Conservation (phyloP, 2,329 filamentous ascomycete genomes). For the Arthroderma uncinatum region DNA sequence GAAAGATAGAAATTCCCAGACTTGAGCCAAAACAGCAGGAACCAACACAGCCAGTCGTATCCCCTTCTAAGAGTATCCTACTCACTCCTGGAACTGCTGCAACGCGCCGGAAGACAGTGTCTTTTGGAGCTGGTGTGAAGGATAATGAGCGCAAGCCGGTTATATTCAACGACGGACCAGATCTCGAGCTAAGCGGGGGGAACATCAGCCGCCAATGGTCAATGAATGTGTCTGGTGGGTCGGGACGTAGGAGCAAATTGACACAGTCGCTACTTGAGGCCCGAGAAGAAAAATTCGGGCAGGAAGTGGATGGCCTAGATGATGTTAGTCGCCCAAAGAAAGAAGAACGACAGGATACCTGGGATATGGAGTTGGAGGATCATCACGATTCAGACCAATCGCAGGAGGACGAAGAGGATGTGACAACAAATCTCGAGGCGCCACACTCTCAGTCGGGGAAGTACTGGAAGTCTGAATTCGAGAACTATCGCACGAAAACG, state of each 20-base stretch:
- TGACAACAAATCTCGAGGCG: slow-evolving; percentile 43
- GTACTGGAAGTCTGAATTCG: slow-evolving; percentile 53
- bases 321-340: slow-evolving; percentile 17
- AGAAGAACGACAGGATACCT: slow-evolving; percentile 13
- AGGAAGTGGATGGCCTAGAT: slow-evolving; percentile 19
- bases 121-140: slow-evolving; percentile 47
- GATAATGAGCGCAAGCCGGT: slow-evolving; percentile 45
- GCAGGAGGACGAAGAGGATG: slow-evolving; percentile 26
- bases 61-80: slow-evolving; percentile 53
- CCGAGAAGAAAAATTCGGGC: slow-evolving; percentile 20
- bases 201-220: slow-evolving; percentile 32
- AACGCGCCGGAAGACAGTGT: slow-evolving; percentile 49
- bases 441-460: slow-evolving; percentile 48
- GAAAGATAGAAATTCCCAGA: slow-evolving; percentile 3
- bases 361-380: slow-evolving; percentile 6
- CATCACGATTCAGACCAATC: not conserved
- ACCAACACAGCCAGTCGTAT: slow-evolving; percentile 27
- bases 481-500: slow-evolving; percentile 47
- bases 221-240: slow-evolving; percentile 3
- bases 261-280: slow-evolving; percentile 33
- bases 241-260: slow-evolving; percentile 26
- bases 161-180: slow-evolving; percentile 32
- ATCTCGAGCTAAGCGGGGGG: slow-evolving; percentile 34
- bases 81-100: slow-evolving; percentile 50
- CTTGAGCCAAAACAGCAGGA: slow-evolving; percentile 12